A percentile compares a stretch with the other conserved stretches of the same genome.
Conservation (phyloP, 164 flowering plant genomes). For the Akebia trifoliata region DNA sequence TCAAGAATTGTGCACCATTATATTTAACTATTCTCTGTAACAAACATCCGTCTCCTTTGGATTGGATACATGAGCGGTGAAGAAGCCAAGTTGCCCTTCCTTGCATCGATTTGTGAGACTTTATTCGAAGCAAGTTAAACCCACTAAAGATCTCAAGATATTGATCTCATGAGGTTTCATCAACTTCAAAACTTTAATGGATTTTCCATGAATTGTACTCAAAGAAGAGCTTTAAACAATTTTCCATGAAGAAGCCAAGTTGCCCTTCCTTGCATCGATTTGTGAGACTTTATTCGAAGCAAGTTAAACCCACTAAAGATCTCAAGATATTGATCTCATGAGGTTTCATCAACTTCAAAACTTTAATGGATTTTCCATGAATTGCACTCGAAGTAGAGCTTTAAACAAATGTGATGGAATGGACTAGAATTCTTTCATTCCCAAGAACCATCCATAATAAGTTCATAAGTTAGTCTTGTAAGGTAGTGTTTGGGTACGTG, state of each 20-base stretch:
- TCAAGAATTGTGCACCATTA: conserved; percentile 6
- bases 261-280: conserved; percentile 6
- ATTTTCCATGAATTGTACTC: not conserved
- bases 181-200: conserved; percentile 3
- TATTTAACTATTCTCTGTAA: not conserved
- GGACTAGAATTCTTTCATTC: not conserved
- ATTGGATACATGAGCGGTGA: conserved; percentile 12
- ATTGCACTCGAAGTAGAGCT: not conserved
- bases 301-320: too few species aligned
- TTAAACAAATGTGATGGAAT: not conserved
- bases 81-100: not conserved
- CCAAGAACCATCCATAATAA: not conserved
- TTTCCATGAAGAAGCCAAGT: conserved; percentile 8
- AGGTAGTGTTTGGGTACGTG: too few species aligned
- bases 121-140: too few species aligned
- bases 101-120: conserved; percentile 9
- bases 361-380: not conserved
- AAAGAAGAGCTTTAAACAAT: not conserved
- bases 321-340: not conserved
- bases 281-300: too few species aligned
- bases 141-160: too few species aligned
- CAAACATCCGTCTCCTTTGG: conserved; percentile 14
- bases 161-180: conserved; percentile 1
- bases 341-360: conserved; percentile 9
- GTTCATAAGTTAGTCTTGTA: too few species aligned